Conservation (phyloP, 805 yeast genomes). For the Wickerhamomyces subpelliculosus region DNA sequence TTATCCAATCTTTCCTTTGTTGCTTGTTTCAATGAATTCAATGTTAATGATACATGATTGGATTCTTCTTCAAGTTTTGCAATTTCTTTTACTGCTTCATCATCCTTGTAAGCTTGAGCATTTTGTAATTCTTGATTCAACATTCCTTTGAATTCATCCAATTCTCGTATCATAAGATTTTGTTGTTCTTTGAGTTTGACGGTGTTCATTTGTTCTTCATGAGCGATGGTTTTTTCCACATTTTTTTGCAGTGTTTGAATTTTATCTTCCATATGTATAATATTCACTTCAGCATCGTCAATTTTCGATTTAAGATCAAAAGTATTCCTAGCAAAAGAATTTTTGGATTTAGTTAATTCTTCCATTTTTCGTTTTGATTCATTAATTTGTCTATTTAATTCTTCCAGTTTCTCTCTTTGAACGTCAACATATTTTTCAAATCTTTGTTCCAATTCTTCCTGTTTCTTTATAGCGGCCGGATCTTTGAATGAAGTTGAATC, state of each 20-base stretch:
- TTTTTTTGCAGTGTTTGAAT: slow-evolving; percentile 3
- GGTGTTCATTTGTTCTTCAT: slow-evolving; percentile 11
- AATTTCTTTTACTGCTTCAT: slow-evolving; percentile 16
- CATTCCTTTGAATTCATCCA: slow-evolving; percentile 26
- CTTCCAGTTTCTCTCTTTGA: slow-evolving; percentile 6
- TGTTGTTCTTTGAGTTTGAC: slow-evolving; percentile 24
- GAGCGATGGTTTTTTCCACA: slow-evolving; percentile 2
- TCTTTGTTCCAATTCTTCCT: slow-evolving; percentile 7
- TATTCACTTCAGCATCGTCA: slow-evolving; percentile 8
- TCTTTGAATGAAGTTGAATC: slow-evolving; percentile 3
- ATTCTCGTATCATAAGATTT: slow-evolving; percentile 21
- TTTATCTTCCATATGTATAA: slow-evolving; percentile 8
- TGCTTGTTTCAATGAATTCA: background rate
- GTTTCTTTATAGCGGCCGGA: slow-evolving; percentile 11
- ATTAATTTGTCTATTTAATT: slow-evolving; percentile 6
- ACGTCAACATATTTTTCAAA: slow-evolving; percentile 6
- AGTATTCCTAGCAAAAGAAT: background rate
- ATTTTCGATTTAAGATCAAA: slow-evolving; percentile 9
- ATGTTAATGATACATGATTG: slow-evolving; percentile 3
- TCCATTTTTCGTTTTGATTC: slow-evolving; percentile 4
- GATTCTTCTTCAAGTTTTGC: slow-evolving; percentile 10
- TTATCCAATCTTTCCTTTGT: background rate
- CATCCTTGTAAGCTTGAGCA: slow-evolving; percentile 21
- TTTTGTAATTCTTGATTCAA: slow-evolving; percentile 22
- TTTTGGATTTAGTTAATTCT: slow-evolving; percentile 2